Evolutionary conservation across 208 protist species (phyloP), one percentile per base, ranked within the genome.

Genomic region (Acanthamoeba quina): DNA sequence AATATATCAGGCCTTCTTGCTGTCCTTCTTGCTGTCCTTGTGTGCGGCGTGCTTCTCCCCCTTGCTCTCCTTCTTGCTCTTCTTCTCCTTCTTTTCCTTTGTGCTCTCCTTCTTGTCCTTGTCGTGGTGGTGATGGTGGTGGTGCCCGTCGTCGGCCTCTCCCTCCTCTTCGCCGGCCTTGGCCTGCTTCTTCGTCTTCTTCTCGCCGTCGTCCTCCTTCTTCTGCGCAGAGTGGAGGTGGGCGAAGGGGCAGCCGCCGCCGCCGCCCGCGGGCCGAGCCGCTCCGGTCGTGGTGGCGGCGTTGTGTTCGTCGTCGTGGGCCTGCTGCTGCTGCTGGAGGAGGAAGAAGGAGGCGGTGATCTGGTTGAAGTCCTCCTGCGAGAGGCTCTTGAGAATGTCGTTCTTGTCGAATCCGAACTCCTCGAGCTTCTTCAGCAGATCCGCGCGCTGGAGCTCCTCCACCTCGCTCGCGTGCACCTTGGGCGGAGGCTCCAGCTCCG

Each of bases 281-380:
- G 49, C 49, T 54, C 49, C 7, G 49, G 49, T 11, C 49, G 49
- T 11, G 49, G 68, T 4, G 19, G 7, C 19, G 68, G 5, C 19
- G 34, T 11, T 3, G 68, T n/a, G 7, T 4, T 15, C 58, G 10
- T 26, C 58, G 21, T n/a, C n/a, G 26, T 76, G 68, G 34, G 34
- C 31, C 19, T 76, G 7, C 68, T 76, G 68, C 34, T 76, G 68
- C n/a, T 76, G 68, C 4, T n/a, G n/a, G n/a, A 76, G 68, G 34
- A 76, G 68, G 68, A 76, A 76, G 68, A 76, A 76, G n/a, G 68
- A 76, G n/a, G 68, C 68, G 19, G 68, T 76, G 68, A 76, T 76
- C 68, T 76, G 68, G 34, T 76, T 76, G 68, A 76, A 76, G 68
- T 76, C 68, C 68, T 76, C 68, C 34, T 76, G 68, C 7, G 68